Conservation (phyloP, 2,329 filamentous ascomycete species). For the Fragosphaeria purpurea region DNA sequence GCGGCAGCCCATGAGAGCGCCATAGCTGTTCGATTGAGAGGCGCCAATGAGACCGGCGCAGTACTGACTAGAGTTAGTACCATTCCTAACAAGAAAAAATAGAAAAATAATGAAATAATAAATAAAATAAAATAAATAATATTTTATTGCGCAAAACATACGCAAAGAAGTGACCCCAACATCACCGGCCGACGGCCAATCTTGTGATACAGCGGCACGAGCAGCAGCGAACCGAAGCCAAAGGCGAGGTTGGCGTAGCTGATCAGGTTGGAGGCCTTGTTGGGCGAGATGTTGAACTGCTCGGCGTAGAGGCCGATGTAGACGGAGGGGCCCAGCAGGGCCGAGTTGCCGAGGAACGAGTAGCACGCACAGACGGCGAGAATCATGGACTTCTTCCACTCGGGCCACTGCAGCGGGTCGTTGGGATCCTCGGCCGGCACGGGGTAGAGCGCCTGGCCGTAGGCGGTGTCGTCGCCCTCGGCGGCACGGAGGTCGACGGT, state of each 20-base stretch:
- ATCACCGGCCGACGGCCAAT: constrained; percentile 34
- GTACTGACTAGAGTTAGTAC: constrained; percentile 18
- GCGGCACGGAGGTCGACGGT: constrained; percentile 22
- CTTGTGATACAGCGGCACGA: constrained; percentile 47
- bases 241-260: constrained; percentile 52
- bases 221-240: constrained; percentile 45
- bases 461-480: constrained; percentile 49
- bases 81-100: neutral
- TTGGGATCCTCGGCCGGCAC: constrained; percentile 52
- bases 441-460: constrained; percentile 50
- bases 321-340: constrained; percentile 45
- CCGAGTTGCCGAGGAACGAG: constrained; percentile 48
- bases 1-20: constrained; percentile 28
- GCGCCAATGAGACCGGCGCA: constrained; percentile 29
- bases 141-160: constrained; percentile 11
- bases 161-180: constrained; percentile 28
- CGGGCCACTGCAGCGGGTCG: constrained; percentile 49
- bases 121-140: neutral
- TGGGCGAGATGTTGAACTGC: constrained; percentile 39
- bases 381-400: constrained; percentile 46
- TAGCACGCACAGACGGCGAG: constrained; percentile 43
- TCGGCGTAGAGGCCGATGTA: constrained; percentile 46
- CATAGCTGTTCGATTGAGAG: constrained; percentile 25
- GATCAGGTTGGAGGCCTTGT: constrained; percentile 43
- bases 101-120: neutral